Evolutionary conservation across 2,329 filamentous ascomycete genomes (phyloP).

Genomic region (Aspergillus piperis): DNA sequence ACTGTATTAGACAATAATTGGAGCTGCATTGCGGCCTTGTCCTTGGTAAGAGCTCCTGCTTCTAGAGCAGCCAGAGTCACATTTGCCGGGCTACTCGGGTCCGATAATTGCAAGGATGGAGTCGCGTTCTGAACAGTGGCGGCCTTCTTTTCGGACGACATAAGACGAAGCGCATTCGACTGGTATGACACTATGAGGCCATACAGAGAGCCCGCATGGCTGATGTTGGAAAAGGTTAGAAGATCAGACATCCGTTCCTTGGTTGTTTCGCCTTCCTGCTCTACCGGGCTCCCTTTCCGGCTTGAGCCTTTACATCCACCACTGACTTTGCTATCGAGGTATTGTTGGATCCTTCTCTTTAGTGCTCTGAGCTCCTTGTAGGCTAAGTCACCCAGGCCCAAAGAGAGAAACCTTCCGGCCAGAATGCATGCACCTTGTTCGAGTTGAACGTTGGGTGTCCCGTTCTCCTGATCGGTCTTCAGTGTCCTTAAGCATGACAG

Average conservation of each 20-base stretch:
- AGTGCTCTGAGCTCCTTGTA: constrained; percentile 43
- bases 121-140: constrained; percentile 35
- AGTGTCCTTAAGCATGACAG: constrained; percentile 41
- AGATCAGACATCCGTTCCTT: constrained; percentile 43
- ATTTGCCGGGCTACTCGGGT: constrained; percentile 41
- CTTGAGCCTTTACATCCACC: constrained; percentile 20
- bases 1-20: constrained; percentile 46
- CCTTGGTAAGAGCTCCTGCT: constrained; percentile 35
- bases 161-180: constrained; percentile 41
- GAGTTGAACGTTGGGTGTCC: constrained; percentile 40
- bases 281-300: constrained; percentile 16
- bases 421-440: constrained; percentile 48
- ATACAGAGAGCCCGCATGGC: constrained; percentile 28
- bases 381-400: constrained; percentile 44
- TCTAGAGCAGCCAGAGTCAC: constrained; percentile 43
- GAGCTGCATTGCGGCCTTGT: constrained; percentile 48
- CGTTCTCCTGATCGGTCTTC: constrained; percentile 32
- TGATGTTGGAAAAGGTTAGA: constrained; percentile 36
- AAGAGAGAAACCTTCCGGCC: constrained; percentile 42
- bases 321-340: constrained; percentile 27
- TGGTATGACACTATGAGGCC: constrained; percentile 43
- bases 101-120: constrained; percentile 35
- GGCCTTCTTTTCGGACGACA: constrained; percentile 36
- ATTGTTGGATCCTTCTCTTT: constrained; percentile 39
- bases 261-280: constrained; percentile 27